phyloP scores from a whole-genome alignment of 1,139 yeast species.

The Candida labiduridarum region DNA sequence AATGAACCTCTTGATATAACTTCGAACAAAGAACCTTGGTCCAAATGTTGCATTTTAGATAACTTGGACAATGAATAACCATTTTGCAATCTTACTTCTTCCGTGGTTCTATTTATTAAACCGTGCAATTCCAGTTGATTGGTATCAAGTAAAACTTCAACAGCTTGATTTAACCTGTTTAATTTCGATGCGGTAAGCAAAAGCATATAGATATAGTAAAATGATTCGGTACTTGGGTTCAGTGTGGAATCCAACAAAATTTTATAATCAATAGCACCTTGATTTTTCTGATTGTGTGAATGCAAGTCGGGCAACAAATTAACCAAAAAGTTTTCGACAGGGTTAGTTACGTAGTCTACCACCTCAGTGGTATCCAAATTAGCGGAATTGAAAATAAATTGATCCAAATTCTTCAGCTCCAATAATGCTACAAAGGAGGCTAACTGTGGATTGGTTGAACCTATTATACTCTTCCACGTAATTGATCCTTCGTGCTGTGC shows the following conservation, averaged over 20 bases:
- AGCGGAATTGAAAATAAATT: constrained; percentile 56
- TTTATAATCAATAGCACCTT: constrained; percentile 31
- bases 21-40: constrained; percentile 25
- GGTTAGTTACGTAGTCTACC: constrained; percentile 48
- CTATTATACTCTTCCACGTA: constrained; percentile 33
- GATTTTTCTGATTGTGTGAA: constrained; percentile 20
- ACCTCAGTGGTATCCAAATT: constrained; percentile 59
- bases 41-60: constrained; percentile 33
- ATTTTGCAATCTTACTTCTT: constrained; percentile 60
- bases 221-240: constrained; percentile 47
- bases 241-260: constrained; percentile 32
- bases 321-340: constrained; percentile 38
- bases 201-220: constrained; percentile 56
- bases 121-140: constrained; percentile 46
- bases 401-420: constrained; percentile 53
- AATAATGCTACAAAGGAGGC: constrained; percentile 40
- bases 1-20: constrained; percentile 29
- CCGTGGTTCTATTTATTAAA: constrained; percentile 62
- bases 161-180: constrained; percentile 63
- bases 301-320: constrained; percentile 38
- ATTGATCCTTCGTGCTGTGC: constrained; percentile 12
- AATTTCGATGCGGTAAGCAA: constrained; percentile 62
- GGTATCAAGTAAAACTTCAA: constrained; percentile 53
- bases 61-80: constrained; percentile 33
- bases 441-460: constrained; percentile 34